Conservation (phyloP, 2,329 filamentous ascomycete genomes). For the Endoconidiophora polonica region DNA sequence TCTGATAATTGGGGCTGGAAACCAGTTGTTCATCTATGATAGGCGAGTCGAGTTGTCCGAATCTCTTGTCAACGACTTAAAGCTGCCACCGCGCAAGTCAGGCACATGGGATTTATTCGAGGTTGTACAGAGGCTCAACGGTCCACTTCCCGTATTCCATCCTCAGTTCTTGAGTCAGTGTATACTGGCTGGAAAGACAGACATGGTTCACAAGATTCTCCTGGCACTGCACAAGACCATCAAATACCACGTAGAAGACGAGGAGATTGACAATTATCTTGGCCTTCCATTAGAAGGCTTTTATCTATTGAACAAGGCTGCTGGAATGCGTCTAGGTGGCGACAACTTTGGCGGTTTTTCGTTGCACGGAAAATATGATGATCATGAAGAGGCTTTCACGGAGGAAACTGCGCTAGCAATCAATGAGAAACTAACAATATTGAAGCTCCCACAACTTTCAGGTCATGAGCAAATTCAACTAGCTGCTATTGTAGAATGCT, state of each 20-base stretch:
- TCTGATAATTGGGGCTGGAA: slow-evolving; percentile 75
- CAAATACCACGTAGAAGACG: slow-evolving; percentile 70
- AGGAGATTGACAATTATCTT: slow-evolving; percentile 62
- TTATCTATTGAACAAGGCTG: slow-evolving; percentile 20
- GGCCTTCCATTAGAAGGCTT: slow-evolving; percentile 47
- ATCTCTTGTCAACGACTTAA: slow-evolving; percentile 36
- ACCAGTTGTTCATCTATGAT: slow-evolving; percentile 76
- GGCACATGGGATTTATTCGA: slow-evolving; percentile 58
- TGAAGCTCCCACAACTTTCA: slow-evolving; percentile 64
- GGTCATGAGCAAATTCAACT: slow-evolving; percentile 75
- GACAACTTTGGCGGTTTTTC: slow-evolving; percentile 8
- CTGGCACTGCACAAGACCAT: slow-evolving; percentile 56
- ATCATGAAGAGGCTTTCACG: slow-evolving; percentile 41
- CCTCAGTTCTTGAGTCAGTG: slow-evolving; percentile 81
- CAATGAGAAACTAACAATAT: slow-evolving; percentile 57
- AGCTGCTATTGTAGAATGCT: slow-evolving; percentile 70
- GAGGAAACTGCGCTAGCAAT: slow-evolving; percentile 54
- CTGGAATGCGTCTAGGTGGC: slow-evolving; percentile 1
- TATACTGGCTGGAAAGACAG: slow-evolving; percentile 62
- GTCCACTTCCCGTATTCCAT: slow-evolving; percentile 77
- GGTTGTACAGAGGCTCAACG: slow-evolving; percentile 68
- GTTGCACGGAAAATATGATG: neutral
- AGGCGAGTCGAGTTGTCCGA: slow-evolving; percentile 52
- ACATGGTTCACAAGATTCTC: slow-evolving; percentile 55
- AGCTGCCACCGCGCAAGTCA: slow-evolving; percentile 30